Evolutionary conservation across 2,329 filamentous ascomycete genomes (phyloP).

Genomic region (Pochonia chlamydosporia): DNA sequence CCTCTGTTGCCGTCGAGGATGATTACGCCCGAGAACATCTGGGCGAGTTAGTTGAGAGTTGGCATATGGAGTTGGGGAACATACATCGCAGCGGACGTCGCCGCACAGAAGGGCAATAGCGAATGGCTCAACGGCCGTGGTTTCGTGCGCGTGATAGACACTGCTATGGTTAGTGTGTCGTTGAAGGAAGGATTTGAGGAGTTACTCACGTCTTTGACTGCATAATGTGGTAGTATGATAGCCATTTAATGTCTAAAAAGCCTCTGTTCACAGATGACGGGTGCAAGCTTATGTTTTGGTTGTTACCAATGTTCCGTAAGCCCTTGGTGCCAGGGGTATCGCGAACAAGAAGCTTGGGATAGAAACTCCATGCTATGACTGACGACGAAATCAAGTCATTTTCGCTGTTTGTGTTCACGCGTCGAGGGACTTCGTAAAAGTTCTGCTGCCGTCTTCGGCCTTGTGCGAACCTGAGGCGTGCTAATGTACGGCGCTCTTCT

Average conservation of each 20-base stretch:
- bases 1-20: conserved; percentile 83
- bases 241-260: conserved; percentile 63
- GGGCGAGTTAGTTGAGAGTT: background rate
- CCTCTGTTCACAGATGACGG: conserved; percentile 85
- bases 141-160: conserved; percentile 87
- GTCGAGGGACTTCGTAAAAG: conserved; percentile 77
- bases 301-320: conserved; percentile 87
- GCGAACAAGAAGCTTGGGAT: conserved; percentile 81
- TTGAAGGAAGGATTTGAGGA: background rate
- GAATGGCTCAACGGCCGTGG: conserved; percentile 73
- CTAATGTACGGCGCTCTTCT: conserved; percentile 65
- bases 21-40: conserved; percentile 84
- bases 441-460: conserved; percentile 54
- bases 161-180: conserved; percentile 30
- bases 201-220: conserved; percentile 68
- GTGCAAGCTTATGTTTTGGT: conserved; percentile 82
- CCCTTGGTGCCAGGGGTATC: conserved; percentile 67
- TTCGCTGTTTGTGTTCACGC: conserved; percentile 68
- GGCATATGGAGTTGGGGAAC: conserved; percentile 14
- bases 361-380: conserved; percentile 90
- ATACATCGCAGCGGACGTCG: conserved; percentile 78
- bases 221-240: conserved; percentile 98
- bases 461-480: conserved; percentile 58
- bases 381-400: conserved; percentile 76
- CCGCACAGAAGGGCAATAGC: conserved; percentile 80